A percentile compares a stretch with the other conserved stretches of the same genome.
Conservation (phyloP, 805 yeast genomes). For the Zygosaccharomyces siamensis region DNA sequence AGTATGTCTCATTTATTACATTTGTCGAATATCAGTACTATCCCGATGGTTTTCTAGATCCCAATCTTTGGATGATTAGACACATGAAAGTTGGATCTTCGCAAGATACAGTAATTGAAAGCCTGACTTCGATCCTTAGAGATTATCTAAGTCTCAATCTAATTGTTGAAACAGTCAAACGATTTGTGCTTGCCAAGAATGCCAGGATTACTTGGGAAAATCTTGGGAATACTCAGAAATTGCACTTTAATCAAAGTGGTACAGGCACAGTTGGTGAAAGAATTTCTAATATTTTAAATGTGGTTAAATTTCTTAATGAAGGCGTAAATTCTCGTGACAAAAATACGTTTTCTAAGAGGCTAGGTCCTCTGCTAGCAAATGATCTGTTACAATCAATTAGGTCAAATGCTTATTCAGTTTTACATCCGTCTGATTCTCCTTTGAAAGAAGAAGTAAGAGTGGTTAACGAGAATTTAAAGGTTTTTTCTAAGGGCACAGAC, state of each 20-base stretch:
- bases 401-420: constrained; percentile 19
- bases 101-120: constrained; percentile 21
- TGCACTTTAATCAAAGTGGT: background rate
- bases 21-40: constrained; percentile 18
- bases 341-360: constrained; percentile 4
- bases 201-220: constrained; percentile 8
- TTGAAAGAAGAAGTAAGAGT: constrained; percentile 9
- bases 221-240: background rate
- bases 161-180: constrained; percentile 16
- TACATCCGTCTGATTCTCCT: constrained; percentile 11
- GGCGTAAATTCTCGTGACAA: background rate
- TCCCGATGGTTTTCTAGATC: constrained; percentile 18
- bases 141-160: constrained; percentile 17
- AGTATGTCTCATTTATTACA: constrained; percentile 18
- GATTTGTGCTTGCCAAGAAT: constrained; percentile 16
- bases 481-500: constrained; percentile 8
- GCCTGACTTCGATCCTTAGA: constrained; percentile 14
- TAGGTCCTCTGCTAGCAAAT: constrained; percentile 20
- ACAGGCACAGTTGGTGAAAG: constrained; percentile 1
- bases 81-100: constrained; percentile 22
- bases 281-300: constrained; percentile 10
- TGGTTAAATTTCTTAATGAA: constrained; percentile 5
- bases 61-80: constrained; percentile 25
- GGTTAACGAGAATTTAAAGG: constrained; percentile 12
- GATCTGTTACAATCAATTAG: constrained; percentile 27